Percentiles rank a stretch among this genome's conserved stretches.
These are phyloP conservation scores for Nitzschia inconspicua DNA, from an alignment of 108 stramenopile genomes.

Conservation along the genomic window DNA sequence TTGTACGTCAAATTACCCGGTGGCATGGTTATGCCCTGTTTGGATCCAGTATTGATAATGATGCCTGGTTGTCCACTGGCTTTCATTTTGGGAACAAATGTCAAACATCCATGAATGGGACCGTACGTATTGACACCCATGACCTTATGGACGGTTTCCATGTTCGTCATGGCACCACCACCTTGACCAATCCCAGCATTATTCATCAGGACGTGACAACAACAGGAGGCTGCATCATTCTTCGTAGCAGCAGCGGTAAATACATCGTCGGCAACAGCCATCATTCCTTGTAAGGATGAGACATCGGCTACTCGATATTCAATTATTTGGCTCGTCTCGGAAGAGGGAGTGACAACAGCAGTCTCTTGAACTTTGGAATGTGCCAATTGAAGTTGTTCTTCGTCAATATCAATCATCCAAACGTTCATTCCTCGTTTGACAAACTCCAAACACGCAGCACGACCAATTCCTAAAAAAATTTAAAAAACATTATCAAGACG, in stretches of 20 bases:
- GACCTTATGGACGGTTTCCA: slow-evolving; percentile 20
- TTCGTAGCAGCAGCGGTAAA: no score
- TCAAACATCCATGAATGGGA: slow-evolving; percentile 51
- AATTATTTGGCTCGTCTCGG: slow-evolving; percentile 6
- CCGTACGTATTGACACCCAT: slow-evolving; percentile 51
- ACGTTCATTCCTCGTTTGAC: slow-evolving; percentile 46
- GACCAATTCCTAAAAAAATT: slow-evolving; percentile 49
- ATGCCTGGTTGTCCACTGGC: slow-evolving; percentile 35
- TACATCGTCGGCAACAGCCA: slow-evolving; percentile 31
- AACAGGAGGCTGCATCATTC: slow-evolving; percentile 12
- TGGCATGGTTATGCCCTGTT: slow-evolving; percentile 65
- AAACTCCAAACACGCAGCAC: slow-evolving; percentile 37
- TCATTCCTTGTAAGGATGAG: slow-evolving; percentile 16
- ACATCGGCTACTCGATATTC: slow-evolving; percentile 38
- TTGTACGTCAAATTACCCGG: slow-evolving; percentile 61
- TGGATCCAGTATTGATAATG: slow-evolving; percentile 61
- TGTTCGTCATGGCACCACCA: slow-evolving; percentile 45
- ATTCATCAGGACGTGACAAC: slow-evolving; percentile 55
- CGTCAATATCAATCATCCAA: slow-evolving; percentile 51
- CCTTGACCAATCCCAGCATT: slow-evolving; percentile 49
- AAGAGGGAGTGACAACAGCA: background rate
- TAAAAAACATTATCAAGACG: background rate
- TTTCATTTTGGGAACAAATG: slow-evolving; percentile 59
- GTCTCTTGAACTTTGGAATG: background rate
- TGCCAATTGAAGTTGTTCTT: slow-evolving; percentile 23